These are phyloP conservation scores for Boletus sp. DNA, from an alignment of 1,284 basidiomycete species.

Conservation along the genomic window DNA sequence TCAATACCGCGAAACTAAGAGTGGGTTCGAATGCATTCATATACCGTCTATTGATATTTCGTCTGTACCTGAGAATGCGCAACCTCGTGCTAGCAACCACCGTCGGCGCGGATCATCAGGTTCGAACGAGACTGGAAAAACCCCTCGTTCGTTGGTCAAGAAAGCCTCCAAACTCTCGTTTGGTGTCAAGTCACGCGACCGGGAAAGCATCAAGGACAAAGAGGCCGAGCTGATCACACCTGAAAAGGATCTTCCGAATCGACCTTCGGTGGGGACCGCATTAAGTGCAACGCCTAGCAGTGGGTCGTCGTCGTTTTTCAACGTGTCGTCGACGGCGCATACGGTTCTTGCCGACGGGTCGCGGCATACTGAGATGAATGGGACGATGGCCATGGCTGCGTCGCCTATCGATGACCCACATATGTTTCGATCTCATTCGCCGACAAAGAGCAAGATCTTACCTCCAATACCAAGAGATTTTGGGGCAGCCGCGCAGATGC, in stretches of 20 bases:
- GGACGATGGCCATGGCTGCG: constrained; percentile 31
- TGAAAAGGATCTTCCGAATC: constrained; percentile 49
- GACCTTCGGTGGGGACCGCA: constrained; percentile 58
- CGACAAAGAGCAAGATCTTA: constrained; percentile 59
- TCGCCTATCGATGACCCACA: constrained; percentile 41
- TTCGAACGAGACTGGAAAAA: constrained; percentile 53
- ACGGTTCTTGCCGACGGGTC: constrained; percentile 47
- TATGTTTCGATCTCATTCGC: constrained; percentile 43
- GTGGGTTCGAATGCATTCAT: constrained; percentile 96
- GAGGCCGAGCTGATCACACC: constrained; percentile 44
- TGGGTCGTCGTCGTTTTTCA: constrained; percentile 81
- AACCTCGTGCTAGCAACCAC: constrained; percentile 42
- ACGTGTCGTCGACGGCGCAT: constrained; percentile 61
- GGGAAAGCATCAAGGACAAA: constrained; percentile 44
- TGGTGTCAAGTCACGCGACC: constrained; percentile 47
- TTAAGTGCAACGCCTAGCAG: constrained; percentile 67
- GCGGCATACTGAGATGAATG: constrained; percentile 33
- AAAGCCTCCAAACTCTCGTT: constrained; percentile 81
- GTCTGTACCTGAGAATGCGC: constrained; percentile 55
- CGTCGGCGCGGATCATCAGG: constrained; percentile 54
- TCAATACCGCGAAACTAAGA: constrained; percentile 88
- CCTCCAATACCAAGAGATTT: constrained; percentile 77
- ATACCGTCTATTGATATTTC: constrained; percentile 90
- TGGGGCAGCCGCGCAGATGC: constrained; percentile 32
- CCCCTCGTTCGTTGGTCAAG: constrained; percentile 61